Conservation (phyloP, 2,329 filamentous ascomycete species). For the Leptodontidium sp. region DNA sequence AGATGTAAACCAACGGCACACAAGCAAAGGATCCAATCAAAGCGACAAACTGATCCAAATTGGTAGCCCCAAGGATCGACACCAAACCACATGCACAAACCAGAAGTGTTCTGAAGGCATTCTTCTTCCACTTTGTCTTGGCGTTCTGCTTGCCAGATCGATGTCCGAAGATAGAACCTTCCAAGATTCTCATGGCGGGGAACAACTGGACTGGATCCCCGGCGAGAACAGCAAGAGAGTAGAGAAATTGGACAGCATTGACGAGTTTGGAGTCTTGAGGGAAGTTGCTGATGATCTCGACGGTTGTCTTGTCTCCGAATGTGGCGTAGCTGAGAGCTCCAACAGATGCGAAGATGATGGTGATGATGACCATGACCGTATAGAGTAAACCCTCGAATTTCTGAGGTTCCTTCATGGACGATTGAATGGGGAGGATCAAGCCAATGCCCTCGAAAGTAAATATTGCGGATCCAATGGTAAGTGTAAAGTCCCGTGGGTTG, state of each 20-base stretch:
- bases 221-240: constrained; percentile 91
- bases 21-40: constrained; percentile 96
- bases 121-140: constrained; percentile 99
- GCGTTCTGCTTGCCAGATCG: constrained; percentile 91
- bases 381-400: constrained; percentile 90
- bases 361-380: constrained; percentile 92
- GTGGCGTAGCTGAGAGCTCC: constrained; percentile 93
- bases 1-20: constrained; percentile 94
- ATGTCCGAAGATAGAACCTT: constrained; percentile 90
- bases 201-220: constrained; percentile 96
- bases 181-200: constrained; percentile 92
- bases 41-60: constrained; percentile 95
- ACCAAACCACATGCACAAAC: constrained; percentile 85
- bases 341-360: constrained; percentile 85
- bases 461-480: constrained; percentile 97
- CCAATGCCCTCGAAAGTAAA: constrained; percentile 98
- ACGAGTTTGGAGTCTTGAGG: constrained; percentile 94
- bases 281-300: constrained; percentile 92
- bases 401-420: constrained; percentile 87
- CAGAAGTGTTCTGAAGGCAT: constrained; percentile 89
- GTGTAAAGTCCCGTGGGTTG: constrained; percentile 89
- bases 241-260: constrained; percentile 95
- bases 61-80: constrained; percentile 87
- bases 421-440: constrained; percentile 95
- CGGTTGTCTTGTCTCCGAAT: constrained; percentile 92